A percentile compares a stretch with the other conserved stretches of the same genome.
Evolutionary conservation across 495 filamentous ascomycete species (phyloP).

Genomic region (Thermochaetoides thermophila): DNA sequence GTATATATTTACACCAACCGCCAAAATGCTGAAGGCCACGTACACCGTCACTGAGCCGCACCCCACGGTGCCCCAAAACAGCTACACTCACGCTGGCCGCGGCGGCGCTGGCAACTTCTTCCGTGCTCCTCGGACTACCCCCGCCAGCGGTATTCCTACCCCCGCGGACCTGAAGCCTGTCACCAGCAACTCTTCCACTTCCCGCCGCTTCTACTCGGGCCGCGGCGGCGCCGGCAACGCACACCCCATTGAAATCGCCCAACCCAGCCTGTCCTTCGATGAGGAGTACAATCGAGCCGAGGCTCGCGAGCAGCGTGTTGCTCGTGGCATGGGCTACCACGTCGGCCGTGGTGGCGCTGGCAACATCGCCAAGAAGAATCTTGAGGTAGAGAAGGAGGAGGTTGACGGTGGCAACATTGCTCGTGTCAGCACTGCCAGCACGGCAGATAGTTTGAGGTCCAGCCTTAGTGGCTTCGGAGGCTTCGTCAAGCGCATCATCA

Average conservation of each 20-base stretch:
- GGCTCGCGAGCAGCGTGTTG: conserved; percentile 42
- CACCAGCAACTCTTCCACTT: conserved; percentile 15
- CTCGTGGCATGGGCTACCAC: conserved; percentile 46
- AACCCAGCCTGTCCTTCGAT: conserved; percentile 76
- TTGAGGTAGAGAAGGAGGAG: conserved; percentile 2
- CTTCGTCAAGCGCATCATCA: too few relatives aligned
- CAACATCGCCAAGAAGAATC: conserved; percentile 41
- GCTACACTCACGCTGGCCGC: conserved; percentile 62
- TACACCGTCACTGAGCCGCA: conserved; percentile 71
- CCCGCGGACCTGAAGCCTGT: conserved; percentile 7
- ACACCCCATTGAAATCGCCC: conserved; percentile 43
- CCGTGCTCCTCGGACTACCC: conserved; percentile 47
- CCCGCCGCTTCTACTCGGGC: conserved; percentile 57
- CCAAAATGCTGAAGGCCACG: conserved; percentile 22
- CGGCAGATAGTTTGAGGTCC: too few relatives aligned
- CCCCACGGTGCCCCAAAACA: conserved; percentile 49
- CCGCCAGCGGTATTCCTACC: conserved; percentile 25
- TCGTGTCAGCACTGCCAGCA: too few relatives aligned
- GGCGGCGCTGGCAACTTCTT: conserved; percentile 83
- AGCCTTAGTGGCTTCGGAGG: too few relatives aligned
- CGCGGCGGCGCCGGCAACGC: conserved; percentile 87
- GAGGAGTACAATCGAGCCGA: conserved; percentile 64
- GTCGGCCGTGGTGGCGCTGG: conserved; percentile 83
- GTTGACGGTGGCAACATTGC: too few relatives aligned
- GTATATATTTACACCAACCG: conserved; percentile 14